Evolutionary conservation across 2,329 filamentous ascomycete species (phyloP), one percentile per base, ranked within the genome.

Genomic region (Penicillium sp.): DNA sequence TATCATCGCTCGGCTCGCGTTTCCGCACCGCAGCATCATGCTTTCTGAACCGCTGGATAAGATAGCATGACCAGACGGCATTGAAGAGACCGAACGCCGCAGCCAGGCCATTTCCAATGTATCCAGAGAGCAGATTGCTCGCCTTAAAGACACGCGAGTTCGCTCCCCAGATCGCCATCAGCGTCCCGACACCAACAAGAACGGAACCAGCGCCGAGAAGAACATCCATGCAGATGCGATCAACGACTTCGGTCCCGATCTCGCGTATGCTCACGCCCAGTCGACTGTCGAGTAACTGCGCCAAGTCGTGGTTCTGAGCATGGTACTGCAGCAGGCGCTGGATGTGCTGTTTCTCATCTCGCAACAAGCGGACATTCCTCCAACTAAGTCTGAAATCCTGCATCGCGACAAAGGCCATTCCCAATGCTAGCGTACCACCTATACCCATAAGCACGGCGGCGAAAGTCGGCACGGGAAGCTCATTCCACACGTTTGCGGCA

Each of bases 401-500:
- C 4, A 75, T 55, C 0, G 76, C 77, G 34, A 77, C 72, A n/a
- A 71, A 47, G 0, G 71, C 69, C 36, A 77, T 65, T 2, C 69
- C 45, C 0, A 77, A 63, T 0, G 77, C 77, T 1, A 73, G 50
- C 0, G 70, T 69, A 0, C 73, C 78, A 1, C 78, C 78, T 3
- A 80, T 62, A 0, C 66, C 76, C 77, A 81, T 80, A 4, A 79
- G 62, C 0, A 73, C 69, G 0, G 72, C 61, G 7, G 75, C 77
- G 40, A 74, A 74, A 1, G 58, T 52, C 0, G 77, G 77, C 0
- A 78, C 69, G 0, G 77, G 78, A 0, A 71, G 63, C 1, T 72
- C 51, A 51, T 81, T 80, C 75, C 76, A 81, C 1, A 80, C 71
- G 44, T 81, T 80, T 45, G 78, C 78, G 0, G 77, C 76, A 44